These are phyloP conservation scores for Fraxinus excelsior DNA, from an alignment of 257 asterid species.

Conservation along the genomic window DNA sequence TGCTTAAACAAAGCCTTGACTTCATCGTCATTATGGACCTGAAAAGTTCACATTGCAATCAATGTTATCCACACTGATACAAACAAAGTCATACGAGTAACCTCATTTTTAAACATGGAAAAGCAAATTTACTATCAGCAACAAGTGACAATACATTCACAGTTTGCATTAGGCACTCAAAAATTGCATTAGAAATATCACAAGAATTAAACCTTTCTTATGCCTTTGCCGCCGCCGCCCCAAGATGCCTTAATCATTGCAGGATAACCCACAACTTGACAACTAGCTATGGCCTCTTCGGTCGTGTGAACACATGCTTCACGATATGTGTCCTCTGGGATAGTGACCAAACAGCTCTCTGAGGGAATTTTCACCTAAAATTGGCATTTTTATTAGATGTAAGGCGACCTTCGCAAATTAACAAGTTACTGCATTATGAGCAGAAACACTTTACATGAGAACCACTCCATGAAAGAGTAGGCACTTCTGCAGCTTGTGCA, in stretches of 20 bases:
- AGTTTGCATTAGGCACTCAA: conserved; percentile 16
- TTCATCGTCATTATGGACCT: conserved; percentile 97
- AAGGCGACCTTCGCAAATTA: conserved; percentile 14
- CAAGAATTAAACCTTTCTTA: conserved; percentile 76
- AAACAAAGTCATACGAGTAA: not conserved
- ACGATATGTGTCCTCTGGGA: conserved; percentile 75
- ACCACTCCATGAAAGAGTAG: conserved; percentile 99
- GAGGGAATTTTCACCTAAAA: conserved; percentile 79
- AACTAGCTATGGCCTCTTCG: conserved; percentile 95
- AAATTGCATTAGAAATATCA: conserved; percentile 4
- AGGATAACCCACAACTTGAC: conserved; percentile 97
- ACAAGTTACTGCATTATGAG: conserved; percentile 19
- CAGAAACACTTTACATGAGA: conserved; percentile 66
- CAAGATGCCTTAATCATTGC: conserved; percentile 99
- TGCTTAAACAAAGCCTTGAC: conserved; percentile 96
- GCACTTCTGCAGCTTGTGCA: conserved; percentile 99
- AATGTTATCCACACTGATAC: conserved; percentile 10
- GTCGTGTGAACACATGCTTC: conserved; percentile 93
- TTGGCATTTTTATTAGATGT: conserved; percentile 23
- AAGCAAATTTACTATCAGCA: conserved; percentile 12
- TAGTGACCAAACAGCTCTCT: conserved; percentile 73
- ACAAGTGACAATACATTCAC: conserved; percentile 7
- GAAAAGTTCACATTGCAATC: conserved; percentile 30
- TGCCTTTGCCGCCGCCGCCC: conserved; percentile 99
- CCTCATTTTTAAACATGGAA: conserved; percentile 15